Base-by-base conservation (phyloP, 305 asterid genomes). In the Solanum hybrid region DNA sequence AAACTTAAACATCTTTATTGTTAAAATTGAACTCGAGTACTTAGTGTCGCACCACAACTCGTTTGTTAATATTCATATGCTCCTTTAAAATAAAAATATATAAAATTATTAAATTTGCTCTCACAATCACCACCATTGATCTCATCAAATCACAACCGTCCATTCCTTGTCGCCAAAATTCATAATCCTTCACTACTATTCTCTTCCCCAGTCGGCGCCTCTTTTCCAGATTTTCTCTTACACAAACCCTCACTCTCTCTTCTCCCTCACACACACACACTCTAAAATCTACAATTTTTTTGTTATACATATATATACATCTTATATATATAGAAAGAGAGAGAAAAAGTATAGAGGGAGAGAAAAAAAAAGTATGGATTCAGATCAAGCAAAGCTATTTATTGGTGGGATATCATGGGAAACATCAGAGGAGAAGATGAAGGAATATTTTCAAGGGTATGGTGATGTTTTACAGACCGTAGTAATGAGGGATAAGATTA, bases 351-450 rank as follows among this genome's bases (percentile, higher is more conserved):
- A 95, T 95, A 97, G 98, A 10, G 69, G 10, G 69, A 56, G 71
- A 60, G 71, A 60, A 7, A 19, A 60, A 45, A 17, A 32, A 76
- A 8, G 6, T 35, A 95, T 95, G 98, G 98, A 96, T 94, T 96
- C 99, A 81, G 98, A 96, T 94, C 97, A 95, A 82, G 99, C 97
- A 24, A 96, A 96, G 93, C 95, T 95, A 1, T 96, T 96, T 87
- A 93, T 96, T 40, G 99, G 99, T 24, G 99, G 99, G 91, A 95
- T 96, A 56, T 94, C 98, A 8, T 96, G 99, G 99, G 98, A 96
- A 89, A 96, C 98, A 6, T 24, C 92, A 32, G 98, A 96, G 92
- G 98, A 95, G 29, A 96, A 92, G 91, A 95, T 95, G 89, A 94
- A 89, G 90, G 99, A 95, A 73, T 94, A 96, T 91, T 96, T 96